A percentile compares a stretch with the other conserved stretches of the same genome.
Conservation (phyloP, 2,329 filamentous ascomycete genomes). For the Claviceps cyperi region DNA sequence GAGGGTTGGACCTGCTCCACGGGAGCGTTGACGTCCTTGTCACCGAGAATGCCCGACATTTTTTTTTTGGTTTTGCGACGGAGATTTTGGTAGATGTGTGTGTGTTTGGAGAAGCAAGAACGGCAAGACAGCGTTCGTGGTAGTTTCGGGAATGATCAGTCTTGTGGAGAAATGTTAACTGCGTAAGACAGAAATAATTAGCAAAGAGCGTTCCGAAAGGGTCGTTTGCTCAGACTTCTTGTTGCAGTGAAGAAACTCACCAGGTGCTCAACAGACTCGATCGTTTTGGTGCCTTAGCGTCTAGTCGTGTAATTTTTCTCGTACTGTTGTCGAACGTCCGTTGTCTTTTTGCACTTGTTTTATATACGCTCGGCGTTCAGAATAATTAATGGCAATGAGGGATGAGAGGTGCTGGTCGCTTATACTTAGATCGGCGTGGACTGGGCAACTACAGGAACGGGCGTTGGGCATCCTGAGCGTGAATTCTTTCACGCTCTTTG, state of each 20-base stretch:
- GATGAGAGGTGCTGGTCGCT: too few species aligned
- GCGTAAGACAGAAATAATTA: not conserved
- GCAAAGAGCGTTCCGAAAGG: not conserved
- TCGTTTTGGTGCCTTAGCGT: not conserved
- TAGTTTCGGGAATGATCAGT: not conserved
- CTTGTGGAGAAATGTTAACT: not conserved
- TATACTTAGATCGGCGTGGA: too few species aligned
- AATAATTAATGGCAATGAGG: too few species aligned
- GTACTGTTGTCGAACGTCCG: too few species aligned
- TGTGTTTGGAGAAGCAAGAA: not conserved
- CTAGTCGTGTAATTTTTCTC: not conserved
- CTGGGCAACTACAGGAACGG: too few species aligned
- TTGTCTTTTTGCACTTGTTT: too few species aligned
- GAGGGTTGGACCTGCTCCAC: constrained; percentile 19
- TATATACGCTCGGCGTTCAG: too few species aligned
- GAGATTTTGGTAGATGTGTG: not conserved
- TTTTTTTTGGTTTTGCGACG: constrained; percentile 17
- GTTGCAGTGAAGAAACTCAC: not conserved
- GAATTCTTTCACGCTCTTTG: not conserved
- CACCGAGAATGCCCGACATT: constrained; percentile 48
- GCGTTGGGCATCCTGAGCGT: too few species aligned
- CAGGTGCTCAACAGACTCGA: not conserved
- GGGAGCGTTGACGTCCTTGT: constrained; percentile 51
- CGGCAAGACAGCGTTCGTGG: not conserved
- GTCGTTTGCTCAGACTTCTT: not conserved